Evolutionary conservation across 2,329 filamentous ascomycete species (phyloP).

Genomic region (Aspergillus sojae): DNA sequence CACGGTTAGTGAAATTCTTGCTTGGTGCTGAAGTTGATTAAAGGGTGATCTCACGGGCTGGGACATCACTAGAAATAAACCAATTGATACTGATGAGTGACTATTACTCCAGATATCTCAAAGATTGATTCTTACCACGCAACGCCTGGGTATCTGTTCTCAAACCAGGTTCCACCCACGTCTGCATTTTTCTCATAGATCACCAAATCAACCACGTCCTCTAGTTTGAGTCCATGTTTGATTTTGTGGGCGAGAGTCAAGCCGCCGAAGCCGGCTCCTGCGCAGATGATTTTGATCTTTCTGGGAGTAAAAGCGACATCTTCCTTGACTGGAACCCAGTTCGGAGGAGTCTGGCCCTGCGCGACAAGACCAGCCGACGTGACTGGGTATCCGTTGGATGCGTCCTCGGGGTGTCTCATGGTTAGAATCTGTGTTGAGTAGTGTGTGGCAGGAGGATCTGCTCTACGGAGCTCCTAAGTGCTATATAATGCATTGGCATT

Average conservation of each 20-base stretch:
- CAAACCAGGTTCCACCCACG: constrained; percentile 31
- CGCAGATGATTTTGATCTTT: constrained; percentile 16
- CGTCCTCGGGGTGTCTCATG: not conserved
- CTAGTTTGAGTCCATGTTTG: constrained; percentile 33
- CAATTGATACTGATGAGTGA: not conserved
- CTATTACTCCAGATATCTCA: not conserved
- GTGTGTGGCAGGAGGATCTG: not conserved
- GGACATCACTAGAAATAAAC: constrained; percentile 17
- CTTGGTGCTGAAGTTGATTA: not conserved
- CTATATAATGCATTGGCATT: not conserved
- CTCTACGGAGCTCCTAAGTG: not conserved
- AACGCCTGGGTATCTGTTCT: constrained; percentile 36
- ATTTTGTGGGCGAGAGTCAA: constrained; percentile 44
- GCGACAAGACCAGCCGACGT: not conserved
- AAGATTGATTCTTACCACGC: constrained; percentile 21
- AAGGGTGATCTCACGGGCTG: constrained; percentile 16
- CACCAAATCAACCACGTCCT: constrained; percentile 29
- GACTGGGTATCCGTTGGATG: not conserved
- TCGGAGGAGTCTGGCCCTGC: not conserved
- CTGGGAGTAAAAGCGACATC: not conserved
- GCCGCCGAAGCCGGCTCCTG: constrained; percentile 31
- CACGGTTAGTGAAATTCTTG: not conserved
- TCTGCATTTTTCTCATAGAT: constrained; percentile 32
- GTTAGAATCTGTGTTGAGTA: not conserved
- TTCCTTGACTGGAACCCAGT: not conserved